A percentile compares a stretch with the other conserved stretches of the same genome.
These are phyloP conservation scores for Thraustochytrium striatum DNA, from an alignment of 352 stramenopile species.

Conservation along the genomic window DNA sequence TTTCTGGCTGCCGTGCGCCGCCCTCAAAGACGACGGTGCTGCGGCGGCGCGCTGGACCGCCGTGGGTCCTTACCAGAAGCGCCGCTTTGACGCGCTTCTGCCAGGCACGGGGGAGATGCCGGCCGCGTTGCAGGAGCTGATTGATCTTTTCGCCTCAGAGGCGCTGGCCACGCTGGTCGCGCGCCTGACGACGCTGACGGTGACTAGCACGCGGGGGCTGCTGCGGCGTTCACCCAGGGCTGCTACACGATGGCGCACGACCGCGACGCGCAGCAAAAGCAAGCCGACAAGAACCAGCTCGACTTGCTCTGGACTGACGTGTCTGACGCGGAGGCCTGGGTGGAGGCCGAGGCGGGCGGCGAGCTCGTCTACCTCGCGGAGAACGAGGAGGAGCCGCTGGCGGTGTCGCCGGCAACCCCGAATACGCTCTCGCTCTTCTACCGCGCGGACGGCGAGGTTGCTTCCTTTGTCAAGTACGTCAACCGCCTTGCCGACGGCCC, in stretches of 20 bases:
- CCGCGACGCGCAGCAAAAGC: neutral
- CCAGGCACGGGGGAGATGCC: neutral
- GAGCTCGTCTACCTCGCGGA: constrained; percentile 33
- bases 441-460: neutral
- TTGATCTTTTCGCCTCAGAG: neutral
- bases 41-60: neutral
- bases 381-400: constrained; percentile 29
- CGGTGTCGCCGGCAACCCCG: neutral
- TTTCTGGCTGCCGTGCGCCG: neutral
- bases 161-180: neutral
- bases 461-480: constrained; percentile 46
- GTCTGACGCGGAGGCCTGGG: constrained; percentile 18
- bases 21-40: neutral
- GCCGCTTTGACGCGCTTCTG: constrained; percentile 14
- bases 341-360: constrained; percentile 9
- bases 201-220: neutral
- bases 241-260: constrained; percentile 35
- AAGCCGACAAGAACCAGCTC: neutral
- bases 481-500: constrained; percentile 1
- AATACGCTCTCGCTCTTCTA: constrained; percentile 29
- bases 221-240: constrained; percentile 8
- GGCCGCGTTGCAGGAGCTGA: neutral
- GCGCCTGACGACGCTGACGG: neutral
- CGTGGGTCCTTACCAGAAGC: constrained; percentile 33
- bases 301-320: constrained; percentile 28